These are phyloP conservation scores for Paraphoma chrysanthemicola DNA, from an alignment of 2,329 filamentous ascomycete genomes.

Conservation along the genomic window DNA sequence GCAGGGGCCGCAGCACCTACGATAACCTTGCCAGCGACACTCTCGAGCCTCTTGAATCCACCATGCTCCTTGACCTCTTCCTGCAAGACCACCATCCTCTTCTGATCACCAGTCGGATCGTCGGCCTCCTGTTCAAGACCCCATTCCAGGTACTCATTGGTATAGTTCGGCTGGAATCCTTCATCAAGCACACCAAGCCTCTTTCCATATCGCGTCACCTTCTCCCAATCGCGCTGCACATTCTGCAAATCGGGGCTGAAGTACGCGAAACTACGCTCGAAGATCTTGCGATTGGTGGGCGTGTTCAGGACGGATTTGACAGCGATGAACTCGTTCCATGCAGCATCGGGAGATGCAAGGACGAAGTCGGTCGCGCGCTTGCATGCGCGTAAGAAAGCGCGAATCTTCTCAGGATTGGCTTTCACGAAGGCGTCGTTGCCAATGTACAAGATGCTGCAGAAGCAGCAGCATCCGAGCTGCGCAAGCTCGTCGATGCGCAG, in stretches of 20 bases:
- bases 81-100: slow-evolving; percentile 74
- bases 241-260: slow-evolving; percentile 79
- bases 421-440: slow-evolving; percentile 74
- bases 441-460: slow-evolving; percentile 83
- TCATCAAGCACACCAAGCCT: slow-evolving; percentile 71
- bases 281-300: slow-evolving; percentile 76
- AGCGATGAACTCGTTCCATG: slow-evolving; percentile 73
- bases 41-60: slow-evolving; percentile 64
- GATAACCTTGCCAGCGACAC: slow-evolving; percentile 11
- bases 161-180: slow-evolving; percentile 74
- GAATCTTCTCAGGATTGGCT: slow-evolving; percentile 70
- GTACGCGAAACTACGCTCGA: slow-evolving; percentile 79
- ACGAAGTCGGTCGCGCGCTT: slow-evolving; percentile 79
- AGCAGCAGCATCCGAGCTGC: slow-evolving; percentile 82
- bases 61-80: slow-evolving; percentile 69
- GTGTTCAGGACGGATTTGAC: slow-evolving; percentile 76
- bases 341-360: slow-evolving; percentile 65
- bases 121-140: slow-evolving; percentile 67
- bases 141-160: slow-evolving; percentile 75
- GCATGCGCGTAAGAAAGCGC: slow-evolving; percentile 73
- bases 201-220: slow-evolving; percentile 80
- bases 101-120: slow-evolving; percentile 76
- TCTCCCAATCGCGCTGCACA: slow-evolving; percentile 75
- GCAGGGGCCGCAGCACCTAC: slow-evolving; percentile 1
- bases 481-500: slow-evolving; percentile 81